These are phyloP conservation scores for Austroboletus novae-zelandiae DNA, from an alignment of 1,284 basidiomycete species.

Conservation along the genomic window DNA sequence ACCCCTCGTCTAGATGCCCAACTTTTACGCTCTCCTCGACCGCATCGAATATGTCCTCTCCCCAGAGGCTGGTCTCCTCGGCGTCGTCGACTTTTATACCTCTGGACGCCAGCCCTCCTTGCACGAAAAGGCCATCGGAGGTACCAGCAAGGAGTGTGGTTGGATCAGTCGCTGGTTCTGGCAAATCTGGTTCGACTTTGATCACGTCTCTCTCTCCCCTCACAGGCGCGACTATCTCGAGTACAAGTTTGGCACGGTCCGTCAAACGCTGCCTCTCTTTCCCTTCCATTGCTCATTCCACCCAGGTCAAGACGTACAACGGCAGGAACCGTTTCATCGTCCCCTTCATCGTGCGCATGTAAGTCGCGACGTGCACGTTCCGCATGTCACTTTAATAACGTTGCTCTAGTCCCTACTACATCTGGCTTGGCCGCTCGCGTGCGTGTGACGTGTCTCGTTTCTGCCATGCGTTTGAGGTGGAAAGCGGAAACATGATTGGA, in stretches of 20 bases:
- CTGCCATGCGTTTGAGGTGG: constrained; percentile 67
- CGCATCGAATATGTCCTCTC: too few species aligned
- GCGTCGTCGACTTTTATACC: constrained; percentile 67
- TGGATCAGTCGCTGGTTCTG: constrained; percentile 82
- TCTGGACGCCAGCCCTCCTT: constrained; percentile 57
- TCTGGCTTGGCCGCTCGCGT: constrained; percentile 76
- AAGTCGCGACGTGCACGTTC: constrained; percentile 14
- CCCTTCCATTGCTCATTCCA: too few species aligned
- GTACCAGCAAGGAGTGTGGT: constrained; percentile 64
- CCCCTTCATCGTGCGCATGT: constrained; percentile 70
- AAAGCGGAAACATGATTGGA: constrained; percentile 67
- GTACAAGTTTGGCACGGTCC: too few species aligned
- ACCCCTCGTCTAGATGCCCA: constrained; percentile 52
- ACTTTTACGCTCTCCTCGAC: constrained; percentile 69
- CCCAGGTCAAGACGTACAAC: constrained; percentile 63
- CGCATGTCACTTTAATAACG: not conserved
- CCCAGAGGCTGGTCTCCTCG: too few species aligned
- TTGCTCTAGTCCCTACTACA: constrained; percentile 59
- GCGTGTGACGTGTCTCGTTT: constrained; percentile 59
- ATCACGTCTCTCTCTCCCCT: constrained; percentile 72
- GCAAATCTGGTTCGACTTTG: constrained; percentile 81
- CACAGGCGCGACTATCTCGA: constrained; percentile 17
- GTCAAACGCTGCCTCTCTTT: too few species aligned
- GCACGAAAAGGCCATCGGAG: constrained; percentile 68
- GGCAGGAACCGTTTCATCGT: constrained; percentile 72